These are phyloP conservation scores for Vitis amurensis DNA, from an alignment of 164 flowering plant species.

Conservation along the genomic window DNA sequence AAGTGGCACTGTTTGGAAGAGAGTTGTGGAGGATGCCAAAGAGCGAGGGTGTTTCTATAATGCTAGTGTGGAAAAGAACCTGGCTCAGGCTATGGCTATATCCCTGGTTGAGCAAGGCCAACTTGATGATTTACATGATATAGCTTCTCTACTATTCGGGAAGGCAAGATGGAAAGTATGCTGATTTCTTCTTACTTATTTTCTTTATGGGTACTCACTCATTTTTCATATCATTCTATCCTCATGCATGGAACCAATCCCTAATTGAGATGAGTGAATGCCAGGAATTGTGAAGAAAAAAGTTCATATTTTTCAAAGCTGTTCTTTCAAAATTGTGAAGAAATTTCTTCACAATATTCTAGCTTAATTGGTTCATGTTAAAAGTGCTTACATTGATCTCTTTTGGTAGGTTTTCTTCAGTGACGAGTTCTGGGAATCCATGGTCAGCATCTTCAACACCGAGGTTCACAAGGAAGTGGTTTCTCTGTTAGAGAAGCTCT, in stretches of 20 bases:
- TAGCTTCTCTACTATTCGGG: conserved; percentile 10
- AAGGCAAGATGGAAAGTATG: conserved; percentile 23
- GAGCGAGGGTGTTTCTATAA: background rate
- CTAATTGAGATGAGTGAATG: background rate
- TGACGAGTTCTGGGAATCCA: background rate
- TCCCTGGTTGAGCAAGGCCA: conserved; percentile 10
- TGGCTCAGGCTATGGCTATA: conserved; percentile 1
- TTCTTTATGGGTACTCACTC: background rate
- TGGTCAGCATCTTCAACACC: background rate
- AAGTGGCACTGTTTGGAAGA: conserved; percentile 39
- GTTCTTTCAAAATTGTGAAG: too few species aligned
- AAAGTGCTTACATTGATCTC: background rate
- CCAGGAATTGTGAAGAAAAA: too few species aligned
- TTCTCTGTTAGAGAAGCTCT: background rate
- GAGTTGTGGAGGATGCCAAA: background rate
- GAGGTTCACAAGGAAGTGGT: background rate
- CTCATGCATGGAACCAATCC: background rate
- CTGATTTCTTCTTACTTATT: background rate
- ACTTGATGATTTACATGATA: conserved; percentile 12
- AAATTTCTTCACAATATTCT: too few species aligned
- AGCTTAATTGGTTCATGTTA: too few species aligned
- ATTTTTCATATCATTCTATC: background rate
- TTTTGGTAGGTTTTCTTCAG: background rate
- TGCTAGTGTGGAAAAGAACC: conserved; percentile 2
- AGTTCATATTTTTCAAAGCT: too few species aligned